Evolutionary conservation across 352 stramenopile species (phyloP).

Genomic region (Phytopythium helicoides): DNA sequence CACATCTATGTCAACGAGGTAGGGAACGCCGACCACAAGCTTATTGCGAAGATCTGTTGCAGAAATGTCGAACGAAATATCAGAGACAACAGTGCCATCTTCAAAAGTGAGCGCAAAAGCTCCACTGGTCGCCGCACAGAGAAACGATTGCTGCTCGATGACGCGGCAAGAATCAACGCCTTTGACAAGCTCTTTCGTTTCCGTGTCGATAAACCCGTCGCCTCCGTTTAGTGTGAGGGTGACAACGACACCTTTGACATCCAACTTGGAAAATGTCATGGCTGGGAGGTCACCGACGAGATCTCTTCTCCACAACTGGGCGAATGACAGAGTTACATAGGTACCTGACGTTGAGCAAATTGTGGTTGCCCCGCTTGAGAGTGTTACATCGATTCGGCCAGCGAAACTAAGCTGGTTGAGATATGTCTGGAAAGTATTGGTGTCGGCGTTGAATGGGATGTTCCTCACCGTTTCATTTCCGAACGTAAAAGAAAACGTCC

Average conservation of each 20-base stretch:
- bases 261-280: slow-evolving; percentile 52
- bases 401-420: slow-evolving; percentile 45
- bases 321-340: slow-evolving; percentile 58
- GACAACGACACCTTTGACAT: slow-evolving; percentile 44
- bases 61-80: slow-evolving; percentile 42
- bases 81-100: slow-evolving; percentile 37
- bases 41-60: slow-evolving; percentile 31
- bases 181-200: slow-evolving; percentile 68
- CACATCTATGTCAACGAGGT: slow-evolving; percentile 68
- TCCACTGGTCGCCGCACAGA: slow-evolving; percentile 61
- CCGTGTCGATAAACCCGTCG: slow-evolving; percentile 60
- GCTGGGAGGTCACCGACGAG: slow-evolving; percentile 59
- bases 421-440: slow-evolving; percentile 47
- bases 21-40: slow-evolving; percentile 46
- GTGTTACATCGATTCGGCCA: slow-evolving; percentile 39
- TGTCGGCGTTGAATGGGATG: slow-evolving; percentile 58
- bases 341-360: slow-evolving; percentile 57
- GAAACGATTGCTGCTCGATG: slow-evolving; percentile 54
- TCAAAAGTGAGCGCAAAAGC: slow-evolving; percentile 73
- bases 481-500: slow-evolving; percentile 58
- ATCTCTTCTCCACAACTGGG: slow-evolving; percentile 45
- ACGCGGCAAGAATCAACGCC: slow-evolving; percentile 69
- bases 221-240: slow-evolving; percentile 34
- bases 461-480: slow-evolving; percentile 45
- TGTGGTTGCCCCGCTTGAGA: slow-evolving; percentile 30